Percentiles rank a stretch among this genome's conserved stretches.
These are phyloP conservation scores for Monosporascus sp. DNA, from an alignment of 2,329 filamentous ascomycete genomes.

Conservation along the genomic window DNA sequence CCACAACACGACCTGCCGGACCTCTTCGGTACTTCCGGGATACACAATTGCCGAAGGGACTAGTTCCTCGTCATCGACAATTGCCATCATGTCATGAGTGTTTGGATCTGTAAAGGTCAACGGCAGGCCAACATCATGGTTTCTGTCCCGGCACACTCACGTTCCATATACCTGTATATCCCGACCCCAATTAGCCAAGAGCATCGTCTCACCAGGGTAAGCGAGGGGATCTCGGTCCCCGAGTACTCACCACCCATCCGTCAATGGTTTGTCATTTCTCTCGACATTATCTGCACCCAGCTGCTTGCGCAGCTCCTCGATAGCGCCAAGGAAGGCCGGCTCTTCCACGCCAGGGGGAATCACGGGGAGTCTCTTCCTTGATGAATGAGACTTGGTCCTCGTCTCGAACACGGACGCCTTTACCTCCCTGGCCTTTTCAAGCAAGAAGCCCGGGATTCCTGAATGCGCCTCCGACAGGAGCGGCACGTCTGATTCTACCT, in stretches of 20 bases:
- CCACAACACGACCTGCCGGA: slow-evolving; percentile 28
- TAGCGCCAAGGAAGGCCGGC: slow-evolving; percentile 25
- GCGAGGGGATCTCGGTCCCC: slow-evolving; percentile 7
- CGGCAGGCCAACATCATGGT: neutral
- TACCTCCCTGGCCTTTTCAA: slow-evolving; percentile 30
- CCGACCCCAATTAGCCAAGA: neutral
- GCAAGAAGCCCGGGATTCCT: slow-evolving; percentile 32
- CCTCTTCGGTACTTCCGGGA: slow-evolving; percentile 25
- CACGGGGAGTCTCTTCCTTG: slow-evolving; percentile 26
- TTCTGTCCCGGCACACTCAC: slow-evolving; percentile 8
- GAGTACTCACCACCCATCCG: slow-evolving; percentile 32
- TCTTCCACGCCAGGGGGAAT: slow-evolving; percentile 34
- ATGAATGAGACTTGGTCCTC: slow-evolving; percentile 25
- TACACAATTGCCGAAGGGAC: slow-evolving; percentile 38
- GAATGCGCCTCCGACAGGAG: slow-evolving; percentile 33
- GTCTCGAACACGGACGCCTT: slow-evolving; percentile 30
- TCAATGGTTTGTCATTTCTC: slow-evolving; percentile 35
- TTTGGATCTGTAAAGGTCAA: slow-evolving; percentile 27
- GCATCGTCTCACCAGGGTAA: neutral
- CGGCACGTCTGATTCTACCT: slow-evolving; percentile 26
- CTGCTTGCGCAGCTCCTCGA: slow-evolving; percentile 30
- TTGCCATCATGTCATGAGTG: slow-evolving; percentile 36
- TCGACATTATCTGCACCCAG: slow-evolving; percentile 34
- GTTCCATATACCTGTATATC: slow-evolving; percentile 25
- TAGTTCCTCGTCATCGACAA: slow-evolving; percentile 40